A percentile compares a stretch with the other conserved stretches of the same genome.
These are phyloP conservation scores for Mycocentrospora acerina DNA, from an alignment of 2,329 filamentous ascomycete genomes.

Conservation along the genomic window DNA sequence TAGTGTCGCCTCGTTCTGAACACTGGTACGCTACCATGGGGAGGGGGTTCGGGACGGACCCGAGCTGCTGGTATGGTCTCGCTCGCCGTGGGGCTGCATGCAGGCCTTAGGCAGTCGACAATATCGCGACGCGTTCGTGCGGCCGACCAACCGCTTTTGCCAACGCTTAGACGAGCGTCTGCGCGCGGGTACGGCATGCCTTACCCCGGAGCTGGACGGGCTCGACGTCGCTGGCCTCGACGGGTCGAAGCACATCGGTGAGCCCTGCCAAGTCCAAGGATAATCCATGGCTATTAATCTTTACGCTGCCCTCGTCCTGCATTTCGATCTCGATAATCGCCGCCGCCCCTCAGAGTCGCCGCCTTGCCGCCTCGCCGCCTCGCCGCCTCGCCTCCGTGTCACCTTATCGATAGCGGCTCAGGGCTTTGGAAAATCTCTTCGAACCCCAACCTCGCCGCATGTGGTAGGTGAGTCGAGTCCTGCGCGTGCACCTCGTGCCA, in stretches of 20 bases:
- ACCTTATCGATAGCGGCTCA: conserved; percentile 30
- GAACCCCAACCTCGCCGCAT: conserved; percentile 25
- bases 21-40: conserved; percentile 21
- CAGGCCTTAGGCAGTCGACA: conserved; percentile 18
- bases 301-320: conserved; percentile 14
- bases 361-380: conserved; percentile 1
- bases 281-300: conserved; percentile 30
- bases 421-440: conserved; percentile 14
- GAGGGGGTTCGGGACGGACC: conserved; percentile 22
- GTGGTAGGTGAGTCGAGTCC: conserved; percentile 19
- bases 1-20: too few species aligned
- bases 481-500: conserved; percentile 10
- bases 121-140: conserved; percentile 19
- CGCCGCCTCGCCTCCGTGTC: conserved; percentile 1
- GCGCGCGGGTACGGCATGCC: conserved; percentile 24
- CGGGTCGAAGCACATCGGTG: conserved; percentile 18
- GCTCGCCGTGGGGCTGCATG: conserved; percentile 18
- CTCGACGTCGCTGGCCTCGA: conserved; percentile 12
- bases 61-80: conserved; percentile 19
- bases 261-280: conserved; percentile 33
- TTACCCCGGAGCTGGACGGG: conserved; percentile 24
- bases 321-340: background rate
- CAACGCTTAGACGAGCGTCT: conserved; percentile 19
- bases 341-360: background rate
- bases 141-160: conserved; percentile 22